phyloP scores from a whole-genome alignment of 768 basidiomycete species.

The Phaeotremella skinneri region DNA sequence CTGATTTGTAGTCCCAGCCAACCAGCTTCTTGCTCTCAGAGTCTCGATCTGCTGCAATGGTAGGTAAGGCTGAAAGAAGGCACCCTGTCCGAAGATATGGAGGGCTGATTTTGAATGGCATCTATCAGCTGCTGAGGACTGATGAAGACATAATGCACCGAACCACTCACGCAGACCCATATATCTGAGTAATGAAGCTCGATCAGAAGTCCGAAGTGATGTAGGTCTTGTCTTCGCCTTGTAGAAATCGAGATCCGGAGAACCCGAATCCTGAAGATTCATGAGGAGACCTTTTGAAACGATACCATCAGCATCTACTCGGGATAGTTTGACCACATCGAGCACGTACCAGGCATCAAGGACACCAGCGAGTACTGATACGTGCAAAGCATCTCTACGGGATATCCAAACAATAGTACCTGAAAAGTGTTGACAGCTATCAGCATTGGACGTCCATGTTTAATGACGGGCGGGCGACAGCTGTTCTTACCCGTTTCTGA shows the following conservation, averaged over 20 bases:
- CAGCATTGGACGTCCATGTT: neutral
- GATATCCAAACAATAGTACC: constrained; percentile 97
- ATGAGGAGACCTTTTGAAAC: constrained; percentile 69
- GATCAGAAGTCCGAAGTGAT: constrained; percentile 80
- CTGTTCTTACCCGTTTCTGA: constrained; percentile 83
- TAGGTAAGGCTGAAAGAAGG: constrained; percentile 97
- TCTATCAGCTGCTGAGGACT: neutral
- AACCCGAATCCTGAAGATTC: constrained; percentile 85
- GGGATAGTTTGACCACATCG: neutral
- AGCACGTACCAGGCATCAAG: constrained; percentile 71
- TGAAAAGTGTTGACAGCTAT: constrained; percentile 46
- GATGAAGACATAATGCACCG: neutral
- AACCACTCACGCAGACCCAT: constrained; percentile 73
- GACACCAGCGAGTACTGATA: constrained; percentile 98
- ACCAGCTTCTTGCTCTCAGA: constrained; percentile 75
- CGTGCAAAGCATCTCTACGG: constrained; percentile 91
- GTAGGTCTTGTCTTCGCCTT: constrained; percentile 68
- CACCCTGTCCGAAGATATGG: constrained; percentile 58
- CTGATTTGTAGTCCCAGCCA: constrained; percentile 80
- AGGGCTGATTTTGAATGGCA: constrained; percentile 26
- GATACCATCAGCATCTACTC: constrained; percentile 8
- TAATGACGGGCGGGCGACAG: neutral
- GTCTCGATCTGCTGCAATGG: constrained; percentile 93
- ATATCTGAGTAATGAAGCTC: constrained; percentile 84
- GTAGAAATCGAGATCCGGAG: constrained; percentile 67